phyloP scores from a whole-genome alignment of 2,329 filamentous ascomycete genomes.

The Sordariomycetes sp. region DNA sequence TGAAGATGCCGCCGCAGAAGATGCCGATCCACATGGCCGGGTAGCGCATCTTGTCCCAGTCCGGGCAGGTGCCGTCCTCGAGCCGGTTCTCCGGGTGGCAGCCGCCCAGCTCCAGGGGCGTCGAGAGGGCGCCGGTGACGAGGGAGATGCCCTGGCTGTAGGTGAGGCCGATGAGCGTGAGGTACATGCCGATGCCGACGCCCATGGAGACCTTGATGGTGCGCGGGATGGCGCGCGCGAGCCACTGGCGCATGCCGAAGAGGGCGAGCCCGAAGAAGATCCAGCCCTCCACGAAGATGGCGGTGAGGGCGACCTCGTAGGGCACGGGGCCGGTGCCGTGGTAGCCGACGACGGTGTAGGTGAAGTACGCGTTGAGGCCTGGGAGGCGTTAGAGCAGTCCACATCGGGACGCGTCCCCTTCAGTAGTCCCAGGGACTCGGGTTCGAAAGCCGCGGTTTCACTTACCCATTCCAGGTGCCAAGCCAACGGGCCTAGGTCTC shows the following conservation, averaged over 20 bases:
- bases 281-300: constrained; percentile 81
- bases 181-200: constrained; percentile 76
- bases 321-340: constrained; percentile 65
- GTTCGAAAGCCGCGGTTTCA: neutral
- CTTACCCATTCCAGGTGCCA: constrained; percentile 27
- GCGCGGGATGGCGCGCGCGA: constrained; percentile 70
- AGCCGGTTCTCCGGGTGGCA: constrained; percentile 39
- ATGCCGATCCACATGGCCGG: constrained; percentile 83
- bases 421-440: neutral
- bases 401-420: constrained; percentile 3
- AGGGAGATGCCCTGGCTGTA: constrained; percentile 77
- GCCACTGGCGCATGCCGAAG: constrained; percentile 77
- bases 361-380: constrained; percentile 74
- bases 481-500: constrained; percentile 20
- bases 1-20: constrained; percentile 75
- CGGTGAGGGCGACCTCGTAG: constrained; percentile 67
- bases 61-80: constrained; percentile 42
- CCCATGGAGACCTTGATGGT: constrained; percentile 83
- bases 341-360: constrained; percentile 64
- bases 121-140: constrained; percentile 55
- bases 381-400: neutral
- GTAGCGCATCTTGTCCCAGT: constrained; percentile 64
- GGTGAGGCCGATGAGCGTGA: constrained; percentile 65
- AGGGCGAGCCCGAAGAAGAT: constrained; percentile 74
- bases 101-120: constrained; percentile 66